Conservation (phyloP, 768 basidiomycete species). For the Lentinula raphanica region DNA sequence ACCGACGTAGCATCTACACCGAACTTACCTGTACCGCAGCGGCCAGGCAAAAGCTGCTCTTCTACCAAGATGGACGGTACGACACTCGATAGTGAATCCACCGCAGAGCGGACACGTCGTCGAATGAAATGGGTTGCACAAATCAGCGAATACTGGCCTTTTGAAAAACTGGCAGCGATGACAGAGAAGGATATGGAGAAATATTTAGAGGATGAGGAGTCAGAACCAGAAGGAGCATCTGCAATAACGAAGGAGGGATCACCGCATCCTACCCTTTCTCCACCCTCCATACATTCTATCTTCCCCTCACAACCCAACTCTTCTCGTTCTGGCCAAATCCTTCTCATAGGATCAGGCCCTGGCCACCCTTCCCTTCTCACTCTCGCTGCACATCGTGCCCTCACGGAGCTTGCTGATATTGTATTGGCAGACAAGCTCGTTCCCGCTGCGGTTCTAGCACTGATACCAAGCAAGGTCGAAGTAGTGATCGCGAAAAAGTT, state of each 20-base stretch:
- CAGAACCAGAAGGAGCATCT: not conserved
- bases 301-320: constrained; percentile 20
- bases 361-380: constrained; percentile 93
- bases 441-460: constrained; percentile 76
- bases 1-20: constrained; percentile 46
- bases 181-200: constrained; percentile 57
- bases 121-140: constrained; percentile 93
- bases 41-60: constrained; percentile 17
- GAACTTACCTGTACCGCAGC: constrained; percentile 62
- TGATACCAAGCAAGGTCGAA: constrained; percentile 69
- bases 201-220: not conserved
- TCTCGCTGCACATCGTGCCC: constrained; percentile 72
- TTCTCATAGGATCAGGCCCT: constrained; percentile 91
- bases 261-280: constrained; percentile 20
- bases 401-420: constrained; percentile 77
- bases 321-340: constrained; percentile 57
- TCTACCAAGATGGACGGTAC: too few species aligned
- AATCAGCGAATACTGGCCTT: constrained; percentile 94
- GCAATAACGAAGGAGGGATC: constrained; percentile 45
- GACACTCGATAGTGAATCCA: constrained; percentile 24
- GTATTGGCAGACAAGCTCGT: constrained; percentile 97
- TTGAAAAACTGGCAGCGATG: constrained; percentile 69
- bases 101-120: constrained; percentile 45
- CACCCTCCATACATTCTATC: constrained; percentile 22
- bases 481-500: constrained; percentile 94